Percentiles rank a stretch among this genome's conserved stretches.
phyloP scores from a whole-genome alignment of 2,329 filamentous ascomycete species.

The Trichothecium roseum region DNA sequence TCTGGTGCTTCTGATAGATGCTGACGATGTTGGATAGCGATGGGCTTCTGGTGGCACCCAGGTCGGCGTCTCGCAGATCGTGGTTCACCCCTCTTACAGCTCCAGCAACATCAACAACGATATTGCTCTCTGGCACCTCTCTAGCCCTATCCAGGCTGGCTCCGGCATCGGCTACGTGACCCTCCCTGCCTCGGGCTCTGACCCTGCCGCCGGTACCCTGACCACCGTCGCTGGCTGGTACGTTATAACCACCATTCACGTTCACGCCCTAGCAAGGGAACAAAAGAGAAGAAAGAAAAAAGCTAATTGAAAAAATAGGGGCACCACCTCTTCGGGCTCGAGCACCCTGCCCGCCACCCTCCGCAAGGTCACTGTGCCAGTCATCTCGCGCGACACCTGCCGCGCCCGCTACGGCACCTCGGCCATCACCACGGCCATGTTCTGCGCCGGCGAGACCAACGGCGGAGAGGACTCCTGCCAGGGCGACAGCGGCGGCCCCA shows the following conservation, averaged over 20 bases:
- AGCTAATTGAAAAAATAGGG: no score
- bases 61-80: constrained; percentile 13
- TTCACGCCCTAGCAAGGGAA: no score
- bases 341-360: constrained; percentile 10
- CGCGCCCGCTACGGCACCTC: constrained; percentile 10
- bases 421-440: constrained; percentile 17
- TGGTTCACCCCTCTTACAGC: constrained; percentile 13
- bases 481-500: constrained; percentile 20
- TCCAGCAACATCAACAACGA: constrained; percentile 12
- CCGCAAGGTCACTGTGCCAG: constrained; percentile 19
- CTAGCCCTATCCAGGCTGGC: constrained; percentile 11
- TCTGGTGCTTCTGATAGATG: no score
- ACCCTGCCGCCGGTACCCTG: constrained; percentile 11
- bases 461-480: constrained; percentile 21
- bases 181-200: constrained; percentile 13
- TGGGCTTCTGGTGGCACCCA: constrained; percentile 13
- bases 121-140: constrained; percentile 17
- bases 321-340: constrained; percentile 7
- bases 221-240: constrained; percentile 17
- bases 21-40: neutral
- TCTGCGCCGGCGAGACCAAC: constrained; percentile 16
- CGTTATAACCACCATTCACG: constrained; percentile 1
- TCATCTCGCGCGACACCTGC: constrained; percentile 16
- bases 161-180: constrained; percentile 14
- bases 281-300: no score